Evolutionary conservation across 805 yeast genomes (phyloP).

Genomic region (Ogataea ramenticola): DNA sequence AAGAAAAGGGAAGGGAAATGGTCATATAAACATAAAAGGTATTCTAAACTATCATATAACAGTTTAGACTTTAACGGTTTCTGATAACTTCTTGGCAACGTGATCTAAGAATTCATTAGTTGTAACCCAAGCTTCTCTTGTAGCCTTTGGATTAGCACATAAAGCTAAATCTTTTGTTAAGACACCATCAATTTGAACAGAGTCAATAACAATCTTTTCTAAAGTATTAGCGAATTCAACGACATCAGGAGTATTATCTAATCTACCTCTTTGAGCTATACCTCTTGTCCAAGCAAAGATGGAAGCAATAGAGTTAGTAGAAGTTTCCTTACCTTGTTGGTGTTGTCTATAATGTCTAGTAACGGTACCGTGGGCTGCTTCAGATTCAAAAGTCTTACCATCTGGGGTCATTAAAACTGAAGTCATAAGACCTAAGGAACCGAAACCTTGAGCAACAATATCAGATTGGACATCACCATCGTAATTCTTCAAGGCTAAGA

Average conservation of each 20-base stretch:
- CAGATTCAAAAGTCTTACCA: constrained; percentile 79
- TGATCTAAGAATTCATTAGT: constrained; percentile 75
- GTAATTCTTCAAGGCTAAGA: constrained; percentile 75
- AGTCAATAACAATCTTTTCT: constrained; percentile 63
- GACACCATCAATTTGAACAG: constrained; percentile 66
- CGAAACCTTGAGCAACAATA: constrained; percentile 83
- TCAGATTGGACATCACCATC: constrained; percentile 86
- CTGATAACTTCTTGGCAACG: constrained; percentile 43
- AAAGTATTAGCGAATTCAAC: constrained; percentile 56
- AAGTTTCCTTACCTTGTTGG: constrained; percentile 76
- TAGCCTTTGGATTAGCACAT: constrained; percentile 52
- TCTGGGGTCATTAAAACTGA: constrained; percentile 79
- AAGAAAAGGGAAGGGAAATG: too few species aligned
- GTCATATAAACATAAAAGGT: too few species aligned
- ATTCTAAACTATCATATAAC: too few species aligned
- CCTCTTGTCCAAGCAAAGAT: constrained; percentile 88
- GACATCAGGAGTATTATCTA: constrained; percentile 67
- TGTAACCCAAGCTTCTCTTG: constrained; percentile 57
- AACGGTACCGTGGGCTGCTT: constrained; percentile 86
- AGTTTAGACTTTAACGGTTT: constrained; percentile 12
- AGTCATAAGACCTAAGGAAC: constrained; percentile 79
- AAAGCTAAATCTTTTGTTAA: constrained; percentile 82
- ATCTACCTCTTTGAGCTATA: constrained; percentile 70
- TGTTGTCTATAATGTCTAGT: constrained; percentile 81
- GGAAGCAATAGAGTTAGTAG: constrained; percentile 80